phyloP scores from a whole-genome alignment of 768 basidiomycete genomes.

The Guyanaporus albipodus region DNA sequence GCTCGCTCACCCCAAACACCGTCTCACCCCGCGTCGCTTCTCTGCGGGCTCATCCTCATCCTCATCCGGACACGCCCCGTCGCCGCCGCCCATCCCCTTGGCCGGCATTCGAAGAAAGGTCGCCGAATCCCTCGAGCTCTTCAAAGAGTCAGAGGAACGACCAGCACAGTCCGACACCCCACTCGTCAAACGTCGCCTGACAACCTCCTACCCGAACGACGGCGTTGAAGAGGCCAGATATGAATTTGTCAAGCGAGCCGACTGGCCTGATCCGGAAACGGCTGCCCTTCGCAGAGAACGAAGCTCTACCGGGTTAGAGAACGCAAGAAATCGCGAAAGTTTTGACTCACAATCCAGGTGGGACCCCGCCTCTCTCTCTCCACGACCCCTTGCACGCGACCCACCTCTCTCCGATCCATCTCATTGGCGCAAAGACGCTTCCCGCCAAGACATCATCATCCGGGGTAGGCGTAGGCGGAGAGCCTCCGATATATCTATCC shows the following conservation, averaged over 20 bases:
- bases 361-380: slow-evolving; percentile 21
- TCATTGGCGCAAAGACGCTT: slow-evolving; percentile 56
- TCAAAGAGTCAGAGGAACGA: slow-evolving; percentile 63
- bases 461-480: slow-evolving; percentile 66
- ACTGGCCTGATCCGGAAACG: slow-evolving; percentile 79
- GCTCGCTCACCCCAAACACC: slow-evolving; percentile 27
- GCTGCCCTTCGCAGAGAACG: slow-evolving; percentile 66
- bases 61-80: not conserved
- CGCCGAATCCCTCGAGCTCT: slow-evolving; percentile 75
- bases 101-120: slow-evolving; percentile 74
- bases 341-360: slow-evolving; percentile 18
- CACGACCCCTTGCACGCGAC: slow-evolving; percentile 42
- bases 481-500: slow-evolving; percentile 36
- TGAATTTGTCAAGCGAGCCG: slow-evolving; percentile 80
- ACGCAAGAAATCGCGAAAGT: slow-evolving; percentile 51
- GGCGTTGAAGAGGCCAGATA: slow-evolving; percentile 67
- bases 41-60: slow-evolving; percentile 27
- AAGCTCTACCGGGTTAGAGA: slow-evolving; percentile 58
- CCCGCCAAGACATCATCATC: slow-evolving; percentile 37
- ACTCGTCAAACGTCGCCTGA: slow-evolving; percentile 29
- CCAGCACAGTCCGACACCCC: slow-evolving; percentile 25
- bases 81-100: slow-evolving; percentile 13
- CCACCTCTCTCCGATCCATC: slow-evolving; percentile 42
- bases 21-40: slow-evolving; percentile 33
- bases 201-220: slow-evolving; percentile 38